Conservation (phyloP, 2,329 filamentous ascomycete genomes). For the Penicillium sp. region DNA sequence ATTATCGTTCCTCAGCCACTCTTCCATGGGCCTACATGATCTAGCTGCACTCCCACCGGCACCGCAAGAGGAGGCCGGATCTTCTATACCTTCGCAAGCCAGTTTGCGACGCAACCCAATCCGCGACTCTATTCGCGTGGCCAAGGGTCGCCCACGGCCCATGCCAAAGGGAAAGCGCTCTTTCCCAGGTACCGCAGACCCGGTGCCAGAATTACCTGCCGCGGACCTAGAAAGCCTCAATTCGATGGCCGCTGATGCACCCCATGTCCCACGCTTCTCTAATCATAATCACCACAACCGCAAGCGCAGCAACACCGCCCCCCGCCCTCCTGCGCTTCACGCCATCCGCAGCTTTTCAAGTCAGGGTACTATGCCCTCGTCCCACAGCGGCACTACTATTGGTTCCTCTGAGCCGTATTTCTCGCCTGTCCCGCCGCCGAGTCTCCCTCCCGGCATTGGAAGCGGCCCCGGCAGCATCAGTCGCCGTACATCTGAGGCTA, state of each 20-base stretch:
- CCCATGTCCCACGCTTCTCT: slow-evolving; percentile 55
- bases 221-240: slow-evolving; percentile 30
- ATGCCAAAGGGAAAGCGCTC: slow-evolving; percentile 41
- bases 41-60: slow-evolving; percentile 61
- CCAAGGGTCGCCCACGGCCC: slow-evolving; percentile 67
- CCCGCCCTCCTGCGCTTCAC: slow-evolving; percentile 56
- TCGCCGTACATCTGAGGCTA: slow-evolving; percentile 55
- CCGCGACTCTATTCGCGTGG: slow-evolving; percentile 84
- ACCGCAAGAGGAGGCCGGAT: slow-evolving; percentile 40
- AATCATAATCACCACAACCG: slow-evolving; percentile 77
- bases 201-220: slow-evolving; percentile 36
- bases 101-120: slow-evolving; percentile 61
- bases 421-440: slow-evolving; percentile 22
- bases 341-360: slow-evolving; percentile 75
- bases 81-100: slow-evolving; percentile 47
- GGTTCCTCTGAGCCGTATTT: slow-evolving; percentile 62
- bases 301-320: slow-evolving; percentile 86
- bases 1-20: slow-evolving; percentile 91
- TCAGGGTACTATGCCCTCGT: slow-evolving; percentile 39
- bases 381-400: slow-evolving; percentile 56
- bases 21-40: slow-evolving; percentile 76
- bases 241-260: slow-evolving; percentile 46
- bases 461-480: slow-evolving; percentile 48
- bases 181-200: slow-evolving; percentile 30
- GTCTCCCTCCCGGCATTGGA: slow-evolving; percentile 21